Percentiles rank a stretch among this genome's conserved stretches.
phyloP scores from a whole-genome alignment of 1,284 basidiomycete species.

The Ustilago shanxiensis region DNA sequence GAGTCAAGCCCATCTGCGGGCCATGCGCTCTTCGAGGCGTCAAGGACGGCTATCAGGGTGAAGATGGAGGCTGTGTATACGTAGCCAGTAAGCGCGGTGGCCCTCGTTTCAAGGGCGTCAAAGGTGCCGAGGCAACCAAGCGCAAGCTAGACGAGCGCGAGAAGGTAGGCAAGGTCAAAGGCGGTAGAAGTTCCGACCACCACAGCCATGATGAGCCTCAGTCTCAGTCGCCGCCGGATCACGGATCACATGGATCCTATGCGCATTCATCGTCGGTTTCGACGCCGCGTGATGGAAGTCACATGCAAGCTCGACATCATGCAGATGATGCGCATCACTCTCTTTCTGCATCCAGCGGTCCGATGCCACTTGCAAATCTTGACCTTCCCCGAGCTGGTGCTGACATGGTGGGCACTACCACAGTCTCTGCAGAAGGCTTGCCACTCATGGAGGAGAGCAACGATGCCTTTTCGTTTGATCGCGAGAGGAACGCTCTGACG shows the following conservation, averaged over 20 bases:
- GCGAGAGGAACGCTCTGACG: constrained; percentile 35
- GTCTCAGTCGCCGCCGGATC: constrained; percentile 38
- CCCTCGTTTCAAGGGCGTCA: constrained; percentile 62
- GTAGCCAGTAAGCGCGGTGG: constrained; percentile 62
- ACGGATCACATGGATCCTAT: constrained; percentile 13
- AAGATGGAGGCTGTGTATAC: constrained; percentile 57
- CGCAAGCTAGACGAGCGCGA: constrained; percentile 55
- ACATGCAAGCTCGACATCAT: constrained; percentile 6
- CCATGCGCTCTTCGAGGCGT: constrained; percentile 57
- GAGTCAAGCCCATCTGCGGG: constrained; percentile 57
- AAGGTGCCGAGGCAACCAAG: constrained; percentile 53
- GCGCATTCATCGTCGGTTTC: constrained; percentile 17
- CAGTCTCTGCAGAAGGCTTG: constrained; percentile 9
- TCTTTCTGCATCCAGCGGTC: not conserved
- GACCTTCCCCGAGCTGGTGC: constrained; percentile 12
- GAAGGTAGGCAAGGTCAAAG: constrained; percentile 32
- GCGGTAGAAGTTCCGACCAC: constrained; percentile 12
- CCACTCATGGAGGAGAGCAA: constrained; percentile 17
- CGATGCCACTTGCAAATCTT: constrained; percentile 9
- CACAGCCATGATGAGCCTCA: constrained; percentile 35
- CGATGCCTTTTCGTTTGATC: constrained; percentile 41
- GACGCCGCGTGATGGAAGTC: constrained; percentile 23
- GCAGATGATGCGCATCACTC: not conserved
- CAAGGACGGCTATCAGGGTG: constrained; percentile 40
- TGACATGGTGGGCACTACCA: constrained; percentile 13